A percentile compares a stretch with the other conserved stretches of the same genome.
Conservation (phyloP, 129 eudicot genomes). For the carrot (Daucus carota) region DH1_v3.0 NC_030387.2:30628501-30629000, state of each 20-base stretch:
- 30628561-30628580: too few species aligned
- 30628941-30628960: conserved; percentile 24
- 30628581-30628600: too few species aligned
- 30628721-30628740: background rate
- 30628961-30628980: conserved; percentile 12
- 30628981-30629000: conserved; percentile 45
- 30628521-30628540: too few species aligned
- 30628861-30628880: background rate
- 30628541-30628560: too few species aligned
- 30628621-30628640: too few species aligned
- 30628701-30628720: background rate
- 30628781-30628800: background rate
- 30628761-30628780: background rate
- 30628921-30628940: conserved; percentile 10
- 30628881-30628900: background rate
- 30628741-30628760: background rate
- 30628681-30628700: background rate
- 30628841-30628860: background rate
- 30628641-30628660: too few species aligned
- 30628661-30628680: too few species aligned
- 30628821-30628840: background rate
- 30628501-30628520: too few species aligned
- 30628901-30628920: background rate
- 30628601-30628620: too few species aligned
- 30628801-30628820: background rate